A percentile compares a stretch with the other conserved stretches of the same genome.
Evolutionary conservation across 345 rosid species (phyloP).

Genomic region (Angophora floribunda): DNA sequence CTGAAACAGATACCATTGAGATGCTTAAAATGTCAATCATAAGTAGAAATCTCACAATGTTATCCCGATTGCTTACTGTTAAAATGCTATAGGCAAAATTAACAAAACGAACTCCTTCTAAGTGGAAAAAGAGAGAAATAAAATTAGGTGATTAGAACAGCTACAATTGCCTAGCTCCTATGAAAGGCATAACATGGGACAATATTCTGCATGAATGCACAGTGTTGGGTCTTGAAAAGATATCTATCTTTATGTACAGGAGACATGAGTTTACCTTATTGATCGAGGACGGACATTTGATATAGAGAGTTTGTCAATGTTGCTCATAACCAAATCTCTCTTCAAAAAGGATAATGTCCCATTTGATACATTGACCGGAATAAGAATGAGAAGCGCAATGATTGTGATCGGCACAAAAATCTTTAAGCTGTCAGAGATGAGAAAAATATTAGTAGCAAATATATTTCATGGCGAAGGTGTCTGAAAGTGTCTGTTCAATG

Average conservation of each 20-base stretch:
- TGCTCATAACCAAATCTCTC: slow-evolving; percentile 78
- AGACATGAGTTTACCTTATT: slow-evolving; percentile 27
- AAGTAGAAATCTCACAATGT: background rate
- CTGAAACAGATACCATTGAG: slow-evolving; percentile 19
- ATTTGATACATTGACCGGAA: slow-evolving; percentile 93
- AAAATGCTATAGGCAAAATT: background rate
- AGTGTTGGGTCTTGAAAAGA: background rate
- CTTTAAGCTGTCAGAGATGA: slow-evolving; percentile 57
- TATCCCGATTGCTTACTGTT: background rate
- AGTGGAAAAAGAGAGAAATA: background rate
- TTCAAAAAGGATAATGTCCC: slow-evolving; percentile 69
- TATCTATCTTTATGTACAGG: background rate
- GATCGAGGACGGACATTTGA: slow-evolving; percentile 85
- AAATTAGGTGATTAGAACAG: background rate
- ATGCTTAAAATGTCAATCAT: background rate
- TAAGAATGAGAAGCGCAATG: slow-evolving; percentile 63
- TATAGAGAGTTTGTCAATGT: slow-evolving; percentile 91
- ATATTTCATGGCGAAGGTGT: background rate
- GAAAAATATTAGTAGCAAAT: background rate
- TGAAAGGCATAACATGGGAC: background rate
- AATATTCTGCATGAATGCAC: background rate
- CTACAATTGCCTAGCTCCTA: background rate
- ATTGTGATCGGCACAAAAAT: slow-evolving; percentile 76
- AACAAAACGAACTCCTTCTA: background rate
- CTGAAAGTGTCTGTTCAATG: background rate